Evolutionary conservation across 2,329 filamentous ascomycete species (phyloP).

Genomic region (Ambrosiella beaveri): DNA sequence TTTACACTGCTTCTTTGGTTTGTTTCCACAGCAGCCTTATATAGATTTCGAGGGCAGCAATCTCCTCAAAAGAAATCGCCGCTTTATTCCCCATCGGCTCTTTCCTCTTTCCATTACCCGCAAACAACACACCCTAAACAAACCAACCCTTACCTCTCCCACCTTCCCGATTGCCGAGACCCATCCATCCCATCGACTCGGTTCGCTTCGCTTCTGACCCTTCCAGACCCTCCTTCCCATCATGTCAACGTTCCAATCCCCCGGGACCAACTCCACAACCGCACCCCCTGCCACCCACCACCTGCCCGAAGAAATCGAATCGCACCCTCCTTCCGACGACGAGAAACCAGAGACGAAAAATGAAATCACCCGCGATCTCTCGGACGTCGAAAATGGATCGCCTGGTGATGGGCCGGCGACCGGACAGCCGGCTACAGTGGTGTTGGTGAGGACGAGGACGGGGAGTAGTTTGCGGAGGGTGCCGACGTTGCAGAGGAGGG

Average conservation of each 20-base stretch:
- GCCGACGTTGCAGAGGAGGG: conserved; percentile 4
- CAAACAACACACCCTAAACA: no score
- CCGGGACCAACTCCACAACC: background rate
- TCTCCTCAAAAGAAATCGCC: background rate
- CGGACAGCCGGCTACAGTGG: background rate
- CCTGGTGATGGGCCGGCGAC: background rate
- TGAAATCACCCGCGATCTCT: background rate
- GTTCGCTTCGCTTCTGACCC: no score
- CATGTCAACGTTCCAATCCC: background rate
- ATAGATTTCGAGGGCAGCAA: background rate
- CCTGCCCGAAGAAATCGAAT: background rate
- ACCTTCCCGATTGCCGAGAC: no score
- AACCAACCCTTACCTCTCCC: no score
- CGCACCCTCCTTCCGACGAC: background rate
- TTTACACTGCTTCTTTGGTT: background rate
- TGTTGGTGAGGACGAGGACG: background rate
- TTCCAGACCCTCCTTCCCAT: background rate
- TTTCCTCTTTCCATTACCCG: no score
- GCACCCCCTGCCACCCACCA: background rate
- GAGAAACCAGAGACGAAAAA: background rate
- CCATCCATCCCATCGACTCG: no score
- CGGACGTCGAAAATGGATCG: conserved; percentile 3
- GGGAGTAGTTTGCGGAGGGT: conserved; percentile 5
- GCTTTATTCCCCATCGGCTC: background rate
- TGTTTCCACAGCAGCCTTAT: background rate